phyloP scores from a whole-genome alignment of 495 filamentous ascomycete genomes.

The Aspergillus conjunctus region DNA sequence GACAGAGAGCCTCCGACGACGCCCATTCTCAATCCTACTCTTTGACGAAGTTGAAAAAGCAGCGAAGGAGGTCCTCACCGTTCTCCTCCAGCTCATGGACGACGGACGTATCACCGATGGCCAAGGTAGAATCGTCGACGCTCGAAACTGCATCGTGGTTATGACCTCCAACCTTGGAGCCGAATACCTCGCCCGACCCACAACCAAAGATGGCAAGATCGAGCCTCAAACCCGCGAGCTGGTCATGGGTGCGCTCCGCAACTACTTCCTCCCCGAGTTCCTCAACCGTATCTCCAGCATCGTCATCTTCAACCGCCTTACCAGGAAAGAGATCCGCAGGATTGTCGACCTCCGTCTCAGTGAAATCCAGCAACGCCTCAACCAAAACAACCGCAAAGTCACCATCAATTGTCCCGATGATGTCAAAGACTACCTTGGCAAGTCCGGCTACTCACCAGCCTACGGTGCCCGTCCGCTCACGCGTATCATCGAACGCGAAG shows the following conservation, averaged over 20 bases:
- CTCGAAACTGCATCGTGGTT: slow-evolving; percentile 96
- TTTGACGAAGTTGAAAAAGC: slow-evolving; percentile 99
- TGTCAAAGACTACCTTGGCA: slow-evolving; percentile 87
- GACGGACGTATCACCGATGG: slow-evolving; percentile 98
- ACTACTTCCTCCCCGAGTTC: slow-evolving; percentile 98
- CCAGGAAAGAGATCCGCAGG: slow-evolving; percentile 81
- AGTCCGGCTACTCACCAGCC: slow-evolving; percentile 86
- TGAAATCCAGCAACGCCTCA: slow-evolving; percentile 89
- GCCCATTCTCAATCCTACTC: slow-evolving; percentile 95
- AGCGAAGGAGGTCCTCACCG: slow-evolving; percentile 95
- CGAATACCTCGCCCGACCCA: slow-evolving; percentile 82
- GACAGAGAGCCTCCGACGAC: slow-evolving; percentile 88
- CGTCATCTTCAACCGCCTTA: slow-evolving; percentile 98
- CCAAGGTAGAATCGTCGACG: slow-evolving; percentile 91
- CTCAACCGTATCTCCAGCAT: slow-evolving; percentile 92
- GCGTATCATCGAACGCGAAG: slow-evolving; percentile 91
- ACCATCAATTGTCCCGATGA: slow-evolving; percentile 72
- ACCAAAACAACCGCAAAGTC: slow-evolving; percentile 79
- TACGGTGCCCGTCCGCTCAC: slow-evolving; percentile 90
- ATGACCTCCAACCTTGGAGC: slow-evolving; percentile 98
- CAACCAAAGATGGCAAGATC: slow-evolving; percentile 76
- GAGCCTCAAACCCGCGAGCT: slow-evolving; percentile 84
- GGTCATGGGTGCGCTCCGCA: slow-evolving; percentile 83
- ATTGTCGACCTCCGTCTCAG: slow-evolving; percentile 89
- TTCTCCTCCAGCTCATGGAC: slow-evolving; percentile 97